phyloP scores from a whole-genome alignment of 768 basidiomycete species.

The Suillus placidus region DNA sequence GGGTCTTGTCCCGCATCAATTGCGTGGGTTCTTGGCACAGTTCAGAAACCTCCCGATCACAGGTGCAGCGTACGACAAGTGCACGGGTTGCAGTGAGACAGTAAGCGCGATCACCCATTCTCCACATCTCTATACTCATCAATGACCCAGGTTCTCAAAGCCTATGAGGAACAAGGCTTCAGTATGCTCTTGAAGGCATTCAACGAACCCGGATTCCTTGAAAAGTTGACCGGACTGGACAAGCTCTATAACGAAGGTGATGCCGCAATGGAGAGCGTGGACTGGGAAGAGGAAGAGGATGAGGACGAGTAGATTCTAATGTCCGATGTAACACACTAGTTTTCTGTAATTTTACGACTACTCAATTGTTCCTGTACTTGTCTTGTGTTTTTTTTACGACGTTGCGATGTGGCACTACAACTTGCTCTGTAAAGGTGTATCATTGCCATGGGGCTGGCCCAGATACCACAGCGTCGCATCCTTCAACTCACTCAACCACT shows the following conservation, averaged over 20 bases:
- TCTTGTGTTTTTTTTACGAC: not conserved
- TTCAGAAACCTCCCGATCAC: conserved; percentile 85
- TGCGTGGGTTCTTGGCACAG: conserved; percentile 86
- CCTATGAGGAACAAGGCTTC: conserved; percentile 82
- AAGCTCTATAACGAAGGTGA: conserved; percentile 77
- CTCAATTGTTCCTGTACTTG: not conserved
- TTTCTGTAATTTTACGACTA: conserved; percentile 9
- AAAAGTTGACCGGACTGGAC: conserved; percentile 77
- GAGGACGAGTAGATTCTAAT: conserved; percentile 35
- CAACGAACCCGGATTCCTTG: conserved; percentile 78
- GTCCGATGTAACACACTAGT: not conserved
- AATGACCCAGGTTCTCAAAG: conserved; percentile 64
- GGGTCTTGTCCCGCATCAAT: conserved; percentile 90
- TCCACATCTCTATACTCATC: not conserved
- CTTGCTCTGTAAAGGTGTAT: not conserved
- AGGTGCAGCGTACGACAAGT: conserved; percentile 83
- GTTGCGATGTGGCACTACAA: not conserved
- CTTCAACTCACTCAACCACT: conserved; percentile 48
- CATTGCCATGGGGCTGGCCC: conserved; percentile 13
- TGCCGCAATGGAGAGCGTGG: conserved; percentile 65
- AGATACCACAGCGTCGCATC: conserved; percentile 32
- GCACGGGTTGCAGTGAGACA: conserved; percentile 87
- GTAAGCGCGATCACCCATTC: conserved; percentile 42
- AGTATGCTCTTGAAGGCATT: conserved; percentile 79
- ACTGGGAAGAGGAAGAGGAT: conserved; percentile 73